Conservation (phyloP, 73 alveolate genomes). For the Breviolum minutum region DNA sequence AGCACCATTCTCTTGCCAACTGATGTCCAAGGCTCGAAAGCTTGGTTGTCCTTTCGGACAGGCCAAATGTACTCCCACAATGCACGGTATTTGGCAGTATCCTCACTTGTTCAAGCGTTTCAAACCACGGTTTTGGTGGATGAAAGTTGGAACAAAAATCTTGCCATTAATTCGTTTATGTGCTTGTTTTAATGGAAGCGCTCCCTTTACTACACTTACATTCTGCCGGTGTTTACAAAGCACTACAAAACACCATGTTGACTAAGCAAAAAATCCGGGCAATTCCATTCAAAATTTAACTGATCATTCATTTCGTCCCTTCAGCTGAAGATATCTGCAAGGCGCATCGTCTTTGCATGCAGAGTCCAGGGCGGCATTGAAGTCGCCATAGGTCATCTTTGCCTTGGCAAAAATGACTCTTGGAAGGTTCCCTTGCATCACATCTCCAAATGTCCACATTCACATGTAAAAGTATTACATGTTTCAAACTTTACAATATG, state of each 20-base stretch:
- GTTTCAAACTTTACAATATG: too few relatives aligned
- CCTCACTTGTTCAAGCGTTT: neutral
- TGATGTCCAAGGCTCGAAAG: slow-evolving; percentile 49
- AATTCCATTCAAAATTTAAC: neutral
- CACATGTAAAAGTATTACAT: too few relatives aligned
- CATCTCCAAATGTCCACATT: too few relatives aligned
- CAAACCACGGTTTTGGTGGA: too few relatives aligned
- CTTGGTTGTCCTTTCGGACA: slow-evolving; percentile 48
- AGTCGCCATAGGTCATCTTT: slow-evolving; percentile 69
- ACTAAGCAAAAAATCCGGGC: neutral
- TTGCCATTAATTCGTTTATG: too few relatives aligned
- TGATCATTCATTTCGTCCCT: neutral
- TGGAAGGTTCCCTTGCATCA: neutral
- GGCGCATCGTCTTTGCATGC: slow-evolving; percentile 55
- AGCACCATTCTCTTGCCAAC: neutral
- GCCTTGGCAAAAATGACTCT: neutral
- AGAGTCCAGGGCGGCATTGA: slow-evolving; percentile 35
- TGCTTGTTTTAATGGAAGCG: too few relatives aligned
- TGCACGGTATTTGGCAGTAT: slow-evolving; percentile 15
- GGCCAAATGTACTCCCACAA: slow-evolving; percentile 65
- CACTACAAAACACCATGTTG: too few relatives aligned
- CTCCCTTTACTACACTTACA: too few relatives aligned
- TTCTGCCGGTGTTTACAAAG: too few relatives aligned
- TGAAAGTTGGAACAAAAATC: too few relatives aligned
- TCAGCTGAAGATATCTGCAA: neutral